A percentile compares a stretch with the other conserved stretches of the same genome.
Conservation (phyloP, 768 basidiomycete species). For the Mycena epipterygia region DNA sequence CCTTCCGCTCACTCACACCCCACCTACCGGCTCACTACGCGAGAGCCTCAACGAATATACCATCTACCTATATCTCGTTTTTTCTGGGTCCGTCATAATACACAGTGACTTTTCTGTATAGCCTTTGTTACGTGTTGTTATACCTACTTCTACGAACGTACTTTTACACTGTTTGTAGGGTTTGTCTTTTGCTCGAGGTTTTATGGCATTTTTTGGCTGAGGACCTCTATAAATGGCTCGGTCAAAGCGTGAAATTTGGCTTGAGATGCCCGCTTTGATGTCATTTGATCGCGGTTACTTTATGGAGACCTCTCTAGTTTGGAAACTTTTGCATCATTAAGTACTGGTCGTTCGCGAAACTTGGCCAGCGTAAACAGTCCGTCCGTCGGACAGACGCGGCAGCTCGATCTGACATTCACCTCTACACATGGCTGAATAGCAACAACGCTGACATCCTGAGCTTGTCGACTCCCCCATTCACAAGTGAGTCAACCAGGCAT, state of each 20-base stretch:
- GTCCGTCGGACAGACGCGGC: no score
- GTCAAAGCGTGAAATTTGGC: conserved; percentile 14
- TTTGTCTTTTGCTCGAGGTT: not conserved
- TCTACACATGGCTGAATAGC: no score
- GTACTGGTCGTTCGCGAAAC: no score
- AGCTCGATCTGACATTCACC: no score
- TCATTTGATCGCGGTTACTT: not conserved
- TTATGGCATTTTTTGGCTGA: not conserved
- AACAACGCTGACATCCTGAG: no score
- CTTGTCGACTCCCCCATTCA: no score
- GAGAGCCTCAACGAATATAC: conserved; percentile 16
- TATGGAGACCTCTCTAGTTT: no score
- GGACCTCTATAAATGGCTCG: not conserved
- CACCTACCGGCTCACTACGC: conserved; percentile 21
- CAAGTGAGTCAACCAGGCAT: no score
- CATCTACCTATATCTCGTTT: not conserved
- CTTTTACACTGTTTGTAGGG: not conserved
- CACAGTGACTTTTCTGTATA: not conserved
- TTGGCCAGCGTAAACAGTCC: no score
- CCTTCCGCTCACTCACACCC: not conserved
- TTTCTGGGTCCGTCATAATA: not conserved
- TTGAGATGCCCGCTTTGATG: not conserved
- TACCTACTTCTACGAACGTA: not conserved
- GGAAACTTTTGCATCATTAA: no score
- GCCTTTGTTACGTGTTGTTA: not conserved